Conservation (phyloP, 2,329 filamentous ascomycete species). For the Penicillium sp. region DNA sequence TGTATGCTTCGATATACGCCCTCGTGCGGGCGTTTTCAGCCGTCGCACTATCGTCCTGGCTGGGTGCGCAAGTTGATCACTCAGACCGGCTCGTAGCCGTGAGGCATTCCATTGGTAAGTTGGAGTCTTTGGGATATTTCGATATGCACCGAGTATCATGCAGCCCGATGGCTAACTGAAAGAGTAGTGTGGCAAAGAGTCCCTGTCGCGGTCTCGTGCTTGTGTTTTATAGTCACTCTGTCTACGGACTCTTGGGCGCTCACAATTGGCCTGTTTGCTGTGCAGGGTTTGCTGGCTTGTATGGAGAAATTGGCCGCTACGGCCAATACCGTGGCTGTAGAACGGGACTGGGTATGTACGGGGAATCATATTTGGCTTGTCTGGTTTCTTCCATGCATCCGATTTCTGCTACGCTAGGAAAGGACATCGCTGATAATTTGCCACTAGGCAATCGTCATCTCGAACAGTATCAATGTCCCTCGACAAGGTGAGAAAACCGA, state of each 20-base stretch:
- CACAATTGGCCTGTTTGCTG: conserved; percentile 23
- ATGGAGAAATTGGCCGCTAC: conserved; percentile 59
- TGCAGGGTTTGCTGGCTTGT: conserved; percentile 51
- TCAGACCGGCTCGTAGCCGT: conserved; percentile 46
- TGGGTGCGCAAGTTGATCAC: conserved; percentile 54
- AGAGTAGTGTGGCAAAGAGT: conserved; percentile 29
- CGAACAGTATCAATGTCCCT: conserved; percentile 30
- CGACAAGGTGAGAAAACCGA: conserved; percentile 28
- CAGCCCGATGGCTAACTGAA: not conserved
- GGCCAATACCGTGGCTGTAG: conserved; percentile 59
- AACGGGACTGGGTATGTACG: conserved; percentile 55
- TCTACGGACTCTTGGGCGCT: conserved; percentile 1
- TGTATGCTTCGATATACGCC: conserved; percentile 62
- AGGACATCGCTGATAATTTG: not conserved
- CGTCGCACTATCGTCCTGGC: conserved; percentile 49
- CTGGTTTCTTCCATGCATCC: not conserved
- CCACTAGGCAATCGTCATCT: conserved; percentile 26
- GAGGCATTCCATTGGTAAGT: conserved; percentile 41
- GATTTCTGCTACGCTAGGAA: not conserved
- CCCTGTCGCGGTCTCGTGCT: conserved; percentile 43
- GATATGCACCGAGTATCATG: not conserved
- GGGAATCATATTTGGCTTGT: not conserved
- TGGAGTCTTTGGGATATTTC: not conserved
- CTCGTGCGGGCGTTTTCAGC: conserved; percentile 52
- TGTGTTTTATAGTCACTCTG: conserved; percentile 37